Percentiles rank a stretch among this genome's conserved stretches.
Conservation (phyloP, 768 basidiomycete genomes). For the Piloderma croceum region DNA sequence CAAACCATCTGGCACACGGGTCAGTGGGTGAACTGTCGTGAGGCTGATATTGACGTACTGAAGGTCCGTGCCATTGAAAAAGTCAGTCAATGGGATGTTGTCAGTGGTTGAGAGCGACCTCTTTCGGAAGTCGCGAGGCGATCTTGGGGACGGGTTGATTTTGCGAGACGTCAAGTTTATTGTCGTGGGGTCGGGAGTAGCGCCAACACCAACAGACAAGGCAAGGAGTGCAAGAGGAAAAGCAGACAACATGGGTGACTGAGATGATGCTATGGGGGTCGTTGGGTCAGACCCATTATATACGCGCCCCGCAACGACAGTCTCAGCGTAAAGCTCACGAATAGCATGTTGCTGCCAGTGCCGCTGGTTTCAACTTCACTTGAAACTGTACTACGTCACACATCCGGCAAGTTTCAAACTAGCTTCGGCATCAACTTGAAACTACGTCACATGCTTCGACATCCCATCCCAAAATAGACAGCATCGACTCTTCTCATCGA, state of each 20-base stretch:
- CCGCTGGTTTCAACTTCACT: too few species aligned
- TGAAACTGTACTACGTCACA: too few species aligned
- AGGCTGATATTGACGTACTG: conserved; percentile 33
- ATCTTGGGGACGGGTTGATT: not conserved
- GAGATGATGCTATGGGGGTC: not conserved
- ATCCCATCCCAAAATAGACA: too few species aligned
- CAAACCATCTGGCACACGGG: conserved; percentile 35
- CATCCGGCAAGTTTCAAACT: too few species aligned
- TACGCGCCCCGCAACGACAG: too few species aligned
- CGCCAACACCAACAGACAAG: not conserved
- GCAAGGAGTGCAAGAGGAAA: not conserved
- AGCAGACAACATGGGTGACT: not conserved
- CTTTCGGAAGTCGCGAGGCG: not conserved
- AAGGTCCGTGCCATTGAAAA: conserved; percentile 53
- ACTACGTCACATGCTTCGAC: too few species aligned
- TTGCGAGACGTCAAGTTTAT: not conserved
- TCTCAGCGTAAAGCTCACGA: too few species aligned
- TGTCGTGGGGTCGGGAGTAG: not conserved
- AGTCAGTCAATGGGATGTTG: conserved; percentile 43
- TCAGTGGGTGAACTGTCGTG: conserved; percentile 1
- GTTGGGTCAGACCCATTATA: not conserved
- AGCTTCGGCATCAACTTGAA: too few species aligned
- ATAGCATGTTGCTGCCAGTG: too few species aligned
- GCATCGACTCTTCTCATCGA: too few species aligned
- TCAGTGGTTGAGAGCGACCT: conserved; percentile 19